phyloP scores from a whole-genome alignment of 2,329 filamentous ascomycete genomes.

The Fonsecaea monophora region DNA sequence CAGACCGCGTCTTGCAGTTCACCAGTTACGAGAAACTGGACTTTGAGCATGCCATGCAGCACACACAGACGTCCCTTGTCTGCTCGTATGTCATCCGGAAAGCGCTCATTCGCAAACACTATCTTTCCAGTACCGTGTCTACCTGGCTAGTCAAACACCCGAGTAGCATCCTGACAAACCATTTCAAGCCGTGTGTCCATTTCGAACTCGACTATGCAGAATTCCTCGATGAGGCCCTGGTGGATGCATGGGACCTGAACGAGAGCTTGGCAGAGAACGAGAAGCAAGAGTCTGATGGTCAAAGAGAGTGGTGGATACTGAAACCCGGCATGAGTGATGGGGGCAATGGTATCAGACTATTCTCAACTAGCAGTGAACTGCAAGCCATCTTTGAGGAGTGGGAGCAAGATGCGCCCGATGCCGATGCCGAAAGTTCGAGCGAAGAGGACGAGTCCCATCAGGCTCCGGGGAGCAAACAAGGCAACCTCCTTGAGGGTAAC shows the following conservation, averaged over 20 bases:
- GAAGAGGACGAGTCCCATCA: constrained; percentile 40
- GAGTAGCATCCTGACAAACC: constrained; percentile 67
- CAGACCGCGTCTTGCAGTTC: constrained; percentile 73
- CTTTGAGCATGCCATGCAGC: constrained; percentile 73
- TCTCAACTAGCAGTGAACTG: constrained; percentile 84
- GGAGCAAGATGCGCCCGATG: constrained; percentile 73
- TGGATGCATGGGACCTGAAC: constrained; percentile 86
- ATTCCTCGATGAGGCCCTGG: constrained; percentile 89
- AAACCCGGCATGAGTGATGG: constrained; percentile 98
- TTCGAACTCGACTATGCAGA: constrained; percentile 98
- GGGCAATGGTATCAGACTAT: constrained; percentile 89
- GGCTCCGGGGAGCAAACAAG: constrained; percentile 44
- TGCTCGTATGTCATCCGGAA: constrained; percentile 97
- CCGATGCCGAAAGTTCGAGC: constrained; percentile 60
- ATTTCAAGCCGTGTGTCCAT: constrained; percentile 79
- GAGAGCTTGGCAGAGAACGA: constrained; percentile 78
- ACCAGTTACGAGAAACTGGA: constrained; percentile 85
- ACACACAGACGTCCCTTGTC: constrained; percentile 69
- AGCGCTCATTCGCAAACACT: constrained; percentile 95
- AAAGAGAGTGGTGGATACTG: constrained; percentile 92
- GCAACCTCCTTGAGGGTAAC: constrained; percentile 50
- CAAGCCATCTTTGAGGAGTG: constrained; percentile 88
- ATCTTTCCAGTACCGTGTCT: constrained; percentile 80
- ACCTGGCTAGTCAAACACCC: constrained; percentile 89
- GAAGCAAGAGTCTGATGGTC: constrained; percentile 44